Evolutionary conservation across 768 basidiomycete genomes (phyloP), one percentile per base, ranked within the genome.

Genomic region (Mycena polygramma): DNA sequence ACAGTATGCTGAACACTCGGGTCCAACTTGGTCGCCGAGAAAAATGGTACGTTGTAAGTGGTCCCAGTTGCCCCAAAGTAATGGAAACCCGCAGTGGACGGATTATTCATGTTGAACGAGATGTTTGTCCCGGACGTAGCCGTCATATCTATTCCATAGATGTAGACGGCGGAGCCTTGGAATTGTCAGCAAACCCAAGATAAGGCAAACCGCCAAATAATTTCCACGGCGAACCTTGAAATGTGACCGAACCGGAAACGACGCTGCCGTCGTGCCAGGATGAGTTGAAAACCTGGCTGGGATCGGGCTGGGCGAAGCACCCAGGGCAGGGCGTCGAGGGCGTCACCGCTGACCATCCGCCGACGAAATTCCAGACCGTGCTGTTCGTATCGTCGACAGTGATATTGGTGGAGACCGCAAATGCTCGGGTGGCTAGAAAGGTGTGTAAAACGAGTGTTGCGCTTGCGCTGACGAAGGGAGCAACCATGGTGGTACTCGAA

Each of bases 361-460:
- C 59, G 26, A 37, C 45, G 11, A 43, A 68, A 11, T 52, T 55
- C 60, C 60, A 68, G 26, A 51, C 45, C n/a, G 53, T 62, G 43
- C 59, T 57, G 67, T 68, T 51, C 24, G 67, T 68, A 46, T 68
- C 66, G 58, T 60, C 66, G 36, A 67, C 39, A 20, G 66, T 67
- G 1, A 67, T 43, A 35, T 67, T 67, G n/a, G 41, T 49, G 51
- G 45, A 30, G 35, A 43, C 63, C 10, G 54, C 63, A 43, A 17
- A 51, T 54, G 62, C 62, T 15, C 4, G 62, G 15, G 62, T 20
- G 24, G 62, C 62, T 26, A 63, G 13, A 14, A 63, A 39, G 15
- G 51, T 15, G 9, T 46, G 51, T 14, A 53, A 45, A 45, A 39
- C 6, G 39, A 53, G 48, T 7, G 35, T 35, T 30, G 20, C 53